Evolutionary conservation across 805 yeast species (phyloP).

Genomic region (Saccharomycopsis selenospora): DNA sequence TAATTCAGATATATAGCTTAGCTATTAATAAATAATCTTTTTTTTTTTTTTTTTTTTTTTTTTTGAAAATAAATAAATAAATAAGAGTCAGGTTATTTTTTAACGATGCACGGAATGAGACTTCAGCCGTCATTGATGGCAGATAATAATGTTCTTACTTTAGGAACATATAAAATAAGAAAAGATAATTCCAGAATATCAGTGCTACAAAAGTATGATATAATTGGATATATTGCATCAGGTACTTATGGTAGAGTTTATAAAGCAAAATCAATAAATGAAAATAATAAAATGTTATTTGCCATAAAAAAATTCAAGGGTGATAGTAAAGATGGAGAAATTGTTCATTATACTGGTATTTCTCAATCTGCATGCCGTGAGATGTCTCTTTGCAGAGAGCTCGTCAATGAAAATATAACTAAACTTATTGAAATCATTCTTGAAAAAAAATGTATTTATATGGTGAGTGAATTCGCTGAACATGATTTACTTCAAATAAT

Average conservation of each 20-base stretch:
- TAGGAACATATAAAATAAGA: constrained; percentile 53
- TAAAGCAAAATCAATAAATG: constrained; percentile 59
- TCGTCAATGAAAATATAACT: constrained; percentile 73
- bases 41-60: too few species aligned
- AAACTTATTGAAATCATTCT: constrained; percentile 73
- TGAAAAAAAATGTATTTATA: constrained; percentile 83
- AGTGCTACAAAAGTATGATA: constrained; percentile 78
- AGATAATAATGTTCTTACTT: constrained; percentile 44
- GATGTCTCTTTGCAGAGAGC: constrained; percentile 88
- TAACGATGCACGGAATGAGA: constrained; percentile 5
- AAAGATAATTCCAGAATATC: constrained; percentile 60
- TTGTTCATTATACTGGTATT: constrained; percentile 84
- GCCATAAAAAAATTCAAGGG: constrained; percentile 96
- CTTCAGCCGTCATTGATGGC: constrained; percentile 45
- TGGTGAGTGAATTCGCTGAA: constrained; percentile 95
- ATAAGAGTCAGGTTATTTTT: too few species aligned
- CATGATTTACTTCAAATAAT: constrained; percentile 91
- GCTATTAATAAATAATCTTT: too few species aligned
- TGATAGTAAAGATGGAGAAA: constrained; percentile 81
- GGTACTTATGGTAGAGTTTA: constrained; percentile 96
- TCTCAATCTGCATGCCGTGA: constrained; percentile 95
- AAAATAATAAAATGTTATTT: constrained; percentile 35
- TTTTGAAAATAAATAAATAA: too few species aligned
- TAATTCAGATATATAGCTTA: too few species aligned
- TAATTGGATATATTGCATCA: constrained; percentile 94